phyloP scores from a whole-genome alignment of 805 yeast genomes.

The Brettanomyces naardenensis region DNA sequence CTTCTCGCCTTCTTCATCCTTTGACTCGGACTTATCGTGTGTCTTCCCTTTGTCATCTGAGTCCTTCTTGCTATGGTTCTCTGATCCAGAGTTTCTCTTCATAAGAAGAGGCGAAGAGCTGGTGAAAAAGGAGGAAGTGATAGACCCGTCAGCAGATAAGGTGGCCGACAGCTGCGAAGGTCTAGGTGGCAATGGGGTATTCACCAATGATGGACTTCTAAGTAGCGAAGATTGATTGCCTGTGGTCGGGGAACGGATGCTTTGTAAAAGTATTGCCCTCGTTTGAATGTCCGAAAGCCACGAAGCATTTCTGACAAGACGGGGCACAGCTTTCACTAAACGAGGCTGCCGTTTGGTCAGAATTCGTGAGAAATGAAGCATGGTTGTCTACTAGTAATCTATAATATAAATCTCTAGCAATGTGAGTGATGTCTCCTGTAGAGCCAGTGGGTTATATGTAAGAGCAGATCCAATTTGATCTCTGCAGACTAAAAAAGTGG shows the following conservation, averaged over 20 bases:
- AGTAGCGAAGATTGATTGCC: too few relatives aligned
- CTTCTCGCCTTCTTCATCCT: background rate
- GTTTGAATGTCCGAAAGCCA: constrained; percentile 13
- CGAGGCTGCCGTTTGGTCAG: background rate
- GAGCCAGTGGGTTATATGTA: too few relatives aligned
- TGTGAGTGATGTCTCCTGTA: too few relatives aligned
- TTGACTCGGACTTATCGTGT: background rate
- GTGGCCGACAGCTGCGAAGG: too few relatives aligned
- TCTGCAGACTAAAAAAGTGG: too few relatives aligned
- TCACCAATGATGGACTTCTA: too few relatives aligned
- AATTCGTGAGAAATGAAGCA: too few relatives aligned
- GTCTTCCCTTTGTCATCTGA: background rate
- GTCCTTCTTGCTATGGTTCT: background rate
- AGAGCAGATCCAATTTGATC: too few relatives aligned
- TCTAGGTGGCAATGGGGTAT: too few relatives aligned
- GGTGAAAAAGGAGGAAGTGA: background rate
- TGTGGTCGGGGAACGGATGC: too few relatives aligned
- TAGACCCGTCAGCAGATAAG: background rate
- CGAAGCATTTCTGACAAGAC: constrained; percentile 3
- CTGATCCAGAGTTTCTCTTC: background rate
- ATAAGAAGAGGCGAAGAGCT: background rate
- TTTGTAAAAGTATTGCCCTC: constrained; percentile 6
- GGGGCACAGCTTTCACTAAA: background rate
- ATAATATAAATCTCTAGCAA: too few relatives aligned
- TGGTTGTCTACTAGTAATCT: too few relatives aligned